Percentiles rank a stretch among this genome's conserved stretches.
These are phyloP conservation scores for Amanita fuliginea DNA, from an alignment of 768 basidiomycete species.

Conservation along the genomic window DNA sequence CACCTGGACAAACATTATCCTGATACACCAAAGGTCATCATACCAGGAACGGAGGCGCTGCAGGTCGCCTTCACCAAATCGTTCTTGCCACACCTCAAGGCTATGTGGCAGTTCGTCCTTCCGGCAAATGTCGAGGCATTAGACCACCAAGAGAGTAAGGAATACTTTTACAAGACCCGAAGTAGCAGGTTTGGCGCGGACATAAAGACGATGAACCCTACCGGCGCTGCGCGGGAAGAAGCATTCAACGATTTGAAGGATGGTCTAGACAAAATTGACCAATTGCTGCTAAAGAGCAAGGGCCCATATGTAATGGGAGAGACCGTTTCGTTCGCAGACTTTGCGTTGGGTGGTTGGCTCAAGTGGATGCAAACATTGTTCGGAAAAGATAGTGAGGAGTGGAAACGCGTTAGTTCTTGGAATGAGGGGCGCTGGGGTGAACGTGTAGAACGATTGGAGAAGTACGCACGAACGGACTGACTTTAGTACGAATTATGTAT, in stretches of 20 bases:
- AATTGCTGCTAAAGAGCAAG: conserved; percentile 13
- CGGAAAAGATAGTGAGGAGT: conserved; percentile 3
- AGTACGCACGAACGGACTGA: background rate
- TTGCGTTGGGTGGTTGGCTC: background rate
- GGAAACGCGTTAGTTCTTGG: conserved; percentile 3
- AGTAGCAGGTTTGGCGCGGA: conserved; percentile 19
- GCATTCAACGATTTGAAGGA: conserved; percentile 27
- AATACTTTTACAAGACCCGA: conserved; percentile 26
- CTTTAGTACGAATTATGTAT: background rate
- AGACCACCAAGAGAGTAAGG: conserved; percentile 15
- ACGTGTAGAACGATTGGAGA: background rate
- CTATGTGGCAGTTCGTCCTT: background rate
- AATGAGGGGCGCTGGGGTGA: conserved; percentile 2
- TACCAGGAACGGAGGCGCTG: conserved; percentile 19
- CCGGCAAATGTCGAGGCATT: background rate
- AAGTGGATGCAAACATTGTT: background rate
- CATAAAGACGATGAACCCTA: conserved; percentile 23
- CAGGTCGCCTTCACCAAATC: conserved; percentile 17
- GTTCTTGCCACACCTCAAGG: conserved; percentile 8
- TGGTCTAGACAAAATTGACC: conserved; percentile 17
- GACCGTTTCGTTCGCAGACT: conserved; percentile 4
- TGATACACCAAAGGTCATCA: conserved; percentile 21
- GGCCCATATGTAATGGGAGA: conserved; percentile 17
- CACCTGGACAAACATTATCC: conserved; percentile 36
- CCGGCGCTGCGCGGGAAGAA: conserved; percentile 6